Evolutionary conservation across 2,329 filamentous ascomycete genomes (phyloP), one percentile per base, ranked within the genome.

Genomic region (Nemania diffusa): DNA sequence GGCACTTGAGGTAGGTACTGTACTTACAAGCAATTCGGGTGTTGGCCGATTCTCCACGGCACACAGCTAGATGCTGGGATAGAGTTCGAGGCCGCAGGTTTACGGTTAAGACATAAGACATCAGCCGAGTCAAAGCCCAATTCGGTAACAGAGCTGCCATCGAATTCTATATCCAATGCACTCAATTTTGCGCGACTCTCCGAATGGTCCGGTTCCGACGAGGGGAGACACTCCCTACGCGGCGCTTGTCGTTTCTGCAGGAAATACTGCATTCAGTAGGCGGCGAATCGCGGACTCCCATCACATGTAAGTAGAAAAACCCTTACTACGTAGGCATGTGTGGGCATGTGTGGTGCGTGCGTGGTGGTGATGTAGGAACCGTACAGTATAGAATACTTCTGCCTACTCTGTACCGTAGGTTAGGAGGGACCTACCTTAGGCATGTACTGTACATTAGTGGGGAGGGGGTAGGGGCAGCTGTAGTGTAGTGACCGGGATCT

Each of bases 401-500:
- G n/a, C n/a, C n/a, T n/a, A n/a, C n/a, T n/a, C n/a, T n/a, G n/a
- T n/a, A n/a, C n/a, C n/a, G n/a, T n/a, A 40, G 37, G 37, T 40
- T 17, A 40, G 11, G 37, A 40, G 15, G 11, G 11, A 40, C 37
- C 5, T 40, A 7, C 8, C 13, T 13, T 9, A 20, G 7, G 40
- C 20, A 44, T 15, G 40, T 44, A 44, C 40, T 44, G 40, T 44
- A 44, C 40, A 44, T 44, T 50, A 15, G 46, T 50, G 46, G 46
- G 46, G 46, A 9, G 9, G 29, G 29, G 29, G 29, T 44, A 22
- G 17, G n/a, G 40, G 15, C 40, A 44, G n/a, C 40, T 44, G 40
- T 44, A 27, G 3, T 20, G 20, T 53, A 29, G 37, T 26, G 61
- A 48, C 65, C 48, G 62, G 65, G 65, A 64, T 65, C 37, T 52